Evolutionary conservation across 352 stramenopile genomes (phyloP).

Genomic region (Phytophthora constricta): DNA sequence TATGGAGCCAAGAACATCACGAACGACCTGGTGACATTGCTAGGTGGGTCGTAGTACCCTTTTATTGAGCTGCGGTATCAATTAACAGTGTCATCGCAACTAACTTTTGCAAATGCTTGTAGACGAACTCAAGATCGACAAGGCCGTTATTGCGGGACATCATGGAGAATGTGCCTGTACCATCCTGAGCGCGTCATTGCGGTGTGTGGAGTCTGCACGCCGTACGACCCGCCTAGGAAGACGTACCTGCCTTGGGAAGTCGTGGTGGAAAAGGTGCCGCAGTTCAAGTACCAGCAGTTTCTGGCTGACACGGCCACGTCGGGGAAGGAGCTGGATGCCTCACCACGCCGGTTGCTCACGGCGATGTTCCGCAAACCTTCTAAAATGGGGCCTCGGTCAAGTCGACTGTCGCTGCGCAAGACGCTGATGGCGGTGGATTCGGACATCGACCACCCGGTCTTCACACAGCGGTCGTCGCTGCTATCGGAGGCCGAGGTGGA

Average conservation of each 20-base stretch:
- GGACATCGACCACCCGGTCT: constrained; percentile 36
- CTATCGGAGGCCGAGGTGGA: constrained; percentile 53
- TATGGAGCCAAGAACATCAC: constrained; percentile 62
- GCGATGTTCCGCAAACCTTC: constrained; percentile 45
- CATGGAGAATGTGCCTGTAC: constrained; percentile 70
- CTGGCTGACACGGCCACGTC: constrained; percentile 43
- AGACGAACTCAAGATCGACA: constrained; percentile 57
- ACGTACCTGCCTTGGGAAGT: constrained; percentile 41
- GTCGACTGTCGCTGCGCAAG: constrained; percentile 32
- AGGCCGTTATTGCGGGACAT: constrained; percentile 66
- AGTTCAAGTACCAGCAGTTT: constrained; percentile 56
- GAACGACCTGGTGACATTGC: constrained; percentile 43
- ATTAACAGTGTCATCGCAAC: neutral
- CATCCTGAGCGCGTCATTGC: constrained; percentile 62
- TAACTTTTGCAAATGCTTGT: neutral
- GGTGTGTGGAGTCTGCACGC: constrained; percentile 59
- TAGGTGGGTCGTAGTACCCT: constrained; percentile 35
- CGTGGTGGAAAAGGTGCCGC: constrained; percentile 34
- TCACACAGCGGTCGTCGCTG: constrained; percentile 44
- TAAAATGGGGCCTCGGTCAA: constrained; percentile 23
- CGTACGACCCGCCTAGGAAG: constrained; percentile 49
- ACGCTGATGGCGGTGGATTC: constrained; percentile 37
- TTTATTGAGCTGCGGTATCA: constrained; percentile 1
- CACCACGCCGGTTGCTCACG: constrained; percentile 42
- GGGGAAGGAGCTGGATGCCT: constrained; percentile 42